These are phyloP conservation scores for Peniophora sp. DNA, from an alignment of 1,284 basidiomycete genomes.

Conservation along the genomic window DNA sequence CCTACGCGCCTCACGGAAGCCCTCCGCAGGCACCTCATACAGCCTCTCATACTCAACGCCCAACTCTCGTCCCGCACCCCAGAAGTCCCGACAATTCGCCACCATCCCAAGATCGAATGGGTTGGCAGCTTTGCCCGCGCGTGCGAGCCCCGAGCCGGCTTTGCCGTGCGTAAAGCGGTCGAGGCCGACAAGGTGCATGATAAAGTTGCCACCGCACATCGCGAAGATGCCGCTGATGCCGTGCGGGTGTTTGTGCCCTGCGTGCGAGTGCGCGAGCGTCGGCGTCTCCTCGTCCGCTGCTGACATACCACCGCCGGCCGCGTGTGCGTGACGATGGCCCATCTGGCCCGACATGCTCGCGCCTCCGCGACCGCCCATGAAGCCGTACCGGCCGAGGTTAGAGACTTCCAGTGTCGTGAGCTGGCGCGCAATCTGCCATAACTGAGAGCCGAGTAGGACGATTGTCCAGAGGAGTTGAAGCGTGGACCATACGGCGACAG, in stretches of 20 bases:
- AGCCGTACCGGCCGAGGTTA: constrained; percentile 92
- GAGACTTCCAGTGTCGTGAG: constrained; percentile 96
- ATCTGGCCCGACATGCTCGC: constrained; percentile 58
- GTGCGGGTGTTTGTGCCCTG: constrained; percentile 12
- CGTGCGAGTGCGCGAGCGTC: constrained; percentile 14
- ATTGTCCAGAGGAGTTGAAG: constrained; percentile 92
- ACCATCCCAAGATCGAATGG: constrained; percentile 87
- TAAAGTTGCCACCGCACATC: constrained; percentile 48
- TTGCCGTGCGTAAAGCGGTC: constrained; percentile 91
- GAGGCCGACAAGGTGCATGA: constrained; percentile 85
- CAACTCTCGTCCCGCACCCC: constrained; percentile 78
- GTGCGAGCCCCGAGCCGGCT: constrained; percentile 75
- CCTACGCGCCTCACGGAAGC: constrained; percentile 65
- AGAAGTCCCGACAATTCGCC: constrained; percentile 93
- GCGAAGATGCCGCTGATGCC: constrained; percentile 26
- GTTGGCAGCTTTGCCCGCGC: constrained; percentile 66
- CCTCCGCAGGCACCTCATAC: constrained; percentile 85
- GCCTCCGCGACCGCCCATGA: constrained; percentile 92
- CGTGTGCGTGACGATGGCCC: constrained; percentile 49
- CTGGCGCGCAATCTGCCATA: constrained; percentile 89
- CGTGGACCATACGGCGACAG: constrained; percentile 77
- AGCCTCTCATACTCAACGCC: constrained; percentile 86
- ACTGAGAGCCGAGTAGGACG: constrained; percentile 79
- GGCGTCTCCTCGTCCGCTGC: constrained; percentile 11
- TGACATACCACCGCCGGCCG: constrained; percentile 19